phyloP scores from a whole-genome alignment of 2,329 filamentous ascomycete genomes.

The Talaromyces sp. region DNA sequence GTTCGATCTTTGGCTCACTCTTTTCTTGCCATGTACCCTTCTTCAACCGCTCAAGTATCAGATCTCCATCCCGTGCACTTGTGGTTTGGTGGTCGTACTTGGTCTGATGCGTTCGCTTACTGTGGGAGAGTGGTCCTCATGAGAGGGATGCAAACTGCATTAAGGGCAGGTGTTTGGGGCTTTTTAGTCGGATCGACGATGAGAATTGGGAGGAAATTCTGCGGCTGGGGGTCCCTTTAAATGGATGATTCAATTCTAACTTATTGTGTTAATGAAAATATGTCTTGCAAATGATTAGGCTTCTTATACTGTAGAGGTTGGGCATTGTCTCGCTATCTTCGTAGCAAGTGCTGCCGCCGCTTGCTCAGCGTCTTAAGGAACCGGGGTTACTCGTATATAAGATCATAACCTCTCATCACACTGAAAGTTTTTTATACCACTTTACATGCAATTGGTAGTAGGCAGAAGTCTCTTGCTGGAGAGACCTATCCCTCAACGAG shows the following conservation, averaged over 20 bases:
- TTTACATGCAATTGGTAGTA: too few species aligned
- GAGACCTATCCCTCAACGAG: too few species aligned
- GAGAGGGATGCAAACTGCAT: conserved; percentile 39
- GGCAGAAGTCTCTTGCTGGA: too few species aligned
- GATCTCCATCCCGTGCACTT: conserved; percentile 35
- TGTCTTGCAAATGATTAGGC: too few species aligned
- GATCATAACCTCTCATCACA: too few species aligned
- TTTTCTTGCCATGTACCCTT: conserved; percentile 36
- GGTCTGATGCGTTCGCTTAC: conserved; percentile 36
- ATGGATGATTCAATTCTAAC: neutral
- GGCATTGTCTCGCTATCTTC: too few species aligned
- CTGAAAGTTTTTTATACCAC: too few species aligned
- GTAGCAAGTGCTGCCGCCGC: too few species aligned
- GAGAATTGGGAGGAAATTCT: conserved; percentile 42
- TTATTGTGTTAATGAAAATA: too few species aligned
- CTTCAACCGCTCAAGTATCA: conserved; percentile 23
- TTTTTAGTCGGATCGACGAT: conserved; percentile 41
- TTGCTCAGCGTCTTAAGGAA: too few species aligned
- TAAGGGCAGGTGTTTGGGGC: conserved; percentile 43
- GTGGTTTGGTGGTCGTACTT: conserved; percentile 40
- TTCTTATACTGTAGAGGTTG: too few species aligned
- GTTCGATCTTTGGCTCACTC: conserved; percentile 43
- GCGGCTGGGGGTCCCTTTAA: conserved; percentile 42
- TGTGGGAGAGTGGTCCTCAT: conserved; percentile 41
- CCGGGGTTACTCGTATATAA: too few species aligned